Conservation (phyloP, 306 rosid genomes). For the Betula pendula region DNA sequence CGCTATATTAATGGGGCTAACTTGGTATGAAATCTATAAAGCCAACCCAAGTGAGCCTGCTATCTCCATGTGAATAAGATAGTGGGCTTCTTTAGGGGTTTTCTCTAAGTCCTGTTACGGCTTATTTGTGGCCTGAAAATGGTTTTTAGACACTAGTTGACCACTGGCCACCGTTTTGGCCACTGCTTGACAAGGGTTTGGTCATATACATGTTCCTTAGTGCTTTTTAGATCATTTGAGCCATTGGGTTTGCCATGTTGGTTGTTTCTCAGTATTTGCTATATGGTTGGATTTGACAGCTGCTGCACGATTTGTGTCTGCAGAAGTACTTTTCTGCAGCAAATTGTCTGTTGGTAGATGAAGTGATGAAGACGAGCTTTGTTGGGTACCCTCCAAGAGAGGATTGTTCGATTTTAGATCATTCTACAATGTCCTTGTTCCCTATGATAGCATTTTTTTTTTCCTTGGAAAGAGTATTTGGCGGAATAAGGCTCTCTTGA, state of each 20-base stretch:
- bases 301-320: no score
- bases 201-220: background rate
- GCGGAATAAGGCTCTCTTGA: no score
- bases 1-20: background rate
- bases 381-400: no score
- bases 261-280: background rate
- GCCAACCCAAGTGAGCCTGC: background rate
- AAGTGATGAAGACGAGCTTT: no score
- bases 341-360: no score
- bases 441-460: no score
- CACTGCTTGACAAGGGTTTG: background rate
- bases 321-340: no score
- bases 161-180: background rate
- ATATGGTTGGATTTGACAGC: background rate
- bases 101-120: background rate
- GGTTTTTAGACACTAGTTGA: background rate
- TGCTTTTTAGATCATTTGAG: background rate
- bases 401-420: no score
- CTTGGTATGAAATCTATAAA: no score
- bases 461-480: no score
- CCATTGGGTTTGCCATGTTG: background rate
- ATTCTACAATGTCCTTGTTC: no score
- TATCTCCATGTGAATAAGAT: background rate
- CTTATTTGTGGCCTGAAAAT: background rate
- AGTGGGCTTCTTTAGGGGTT: background rate